Base-by-base conservation (phyloP, 2,329 filamentous ascomycete species). In the Aspergillus persii region DNA sequence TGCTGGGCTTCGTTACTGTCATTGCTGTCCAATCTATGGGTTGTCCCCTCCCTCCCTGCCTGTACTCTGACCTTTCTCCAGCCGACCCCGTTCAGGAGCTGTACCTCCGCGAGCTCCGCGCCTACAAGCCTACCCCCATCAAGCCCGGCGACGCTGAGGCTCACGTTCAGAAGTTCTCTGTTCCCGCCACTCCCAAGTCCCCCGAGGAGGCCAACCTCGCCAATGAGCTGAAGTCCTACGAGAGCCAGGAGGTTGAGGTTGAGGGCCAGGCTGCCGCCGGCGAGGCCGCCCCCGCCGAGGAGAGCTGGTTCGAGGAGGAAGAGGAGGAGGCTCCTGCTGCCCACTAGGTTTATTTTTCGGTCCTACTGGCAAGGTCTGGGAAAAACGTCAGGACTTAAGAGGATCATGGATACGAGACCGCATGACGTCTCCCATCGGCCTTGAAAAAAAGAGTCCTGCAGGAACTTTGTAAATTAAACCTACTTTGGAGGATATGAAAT, bases 51-150 rank as follows among this genome's bases (percentile, higher is more conserved):
- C 54, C 36, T 23, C 12, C 41, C 12, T 27, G 11, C 48, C 36
- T 36, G 46, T 26, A 36, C 15, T 47, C 58, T 36, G 44, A 64
- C 58, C 63, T 57, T 60, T 54, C 55, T 66, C 41, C 75, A 98
- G 95, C 91, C 87, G 95, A 99, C 80, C 87, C 96, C 73, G 91
- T 99, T 71, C 95, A 98, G 82, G 94, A 98, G 77, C 86, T 99
- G 75, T 99, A 99, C 85, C 88, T 99, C 71, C 90, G 89, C 79
- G 93, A 98, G 81, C 88, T 99, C 76, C 95, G 94, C 83, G 86
- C 87, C 80, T 98, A 96, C 89, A 98, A 98, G 86, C 83, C 88
- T 65, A 83, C 90, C 58, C 83, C 87, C 68, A 77, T 94, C 81
- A 96, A 97, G 85, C 84, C 92, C 65, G 86, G 86, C 71, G 95